phyloP scores from a whole-genome alignment of 1,139 yeast genomes.

The Candida buenavistaensis region DNA sequence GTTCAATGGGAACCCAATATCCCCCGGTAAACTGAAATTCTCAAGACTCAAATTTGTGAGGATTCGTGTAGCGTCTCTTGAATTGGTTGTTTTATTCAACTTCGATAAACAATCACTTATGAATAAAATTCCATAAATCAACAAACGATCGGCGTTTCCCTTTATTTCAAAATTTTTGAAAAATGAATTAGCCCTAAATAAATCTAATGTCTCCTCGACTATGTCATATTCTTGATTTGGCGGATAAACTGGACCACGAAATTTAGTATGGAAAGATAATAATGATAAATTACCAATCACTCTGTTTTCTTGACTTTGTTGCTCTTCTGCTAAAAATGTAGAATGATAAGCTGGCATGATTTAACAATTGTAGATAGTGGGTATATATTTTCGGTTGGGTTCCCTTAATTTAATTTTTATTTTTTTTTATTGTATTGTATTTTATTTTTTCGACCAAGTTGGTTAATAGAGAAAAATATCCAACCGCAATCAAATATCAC shows the following conservation, averaged over 20 bases:
- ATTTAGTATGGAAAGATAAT: conserved; percentile 78
- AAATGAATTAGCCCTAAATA: conserved; percentile 93
- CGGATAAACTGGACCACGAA: conserved; percentile 91
- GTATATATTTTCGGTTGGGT: no score
- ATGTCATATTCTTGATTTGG: conserved; percentile 84
- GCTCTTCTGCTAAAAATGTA: conserved; percentile 73
- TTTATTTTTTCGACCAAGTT: no score
- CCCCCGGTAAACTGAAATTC: conserved; percentile 91
- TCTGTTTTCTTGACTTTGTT: conserved; percentile 25
- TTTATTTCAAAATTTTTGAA: conserved; percentile 96
- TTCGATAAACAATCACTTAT: conserved; percentile 80
- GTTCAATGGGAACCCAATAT: conserved; percentile 89
- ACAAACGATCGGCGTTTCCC: conserved; percentile 91
- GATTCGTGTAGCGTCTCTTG: conserved; percentile 67
- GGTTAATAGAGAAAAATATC: no score
- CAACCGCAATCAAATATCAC: no score
- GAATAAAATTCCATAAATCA: conserved; percentile 92
- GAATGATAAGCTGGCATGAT: conserved; percentile 81
- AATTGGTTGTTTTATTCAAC: conserved; percentile 45
- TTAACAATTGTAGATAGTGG: no score
- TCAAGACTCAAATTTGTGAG: conserved; percentile 86
- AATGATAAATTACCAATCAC: conserved; percentile 70
- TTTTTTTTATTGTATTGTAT: no score
- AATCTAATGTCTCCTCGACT: conserved; percentile 84
- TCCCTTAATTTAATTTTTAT: no score